A percentile compares a stretch with the other conserved stretches of the same genome.
Conservation (phyloP, 768 basidiomycete genomes). For the Phlebiopsis gigantea region DNA sequence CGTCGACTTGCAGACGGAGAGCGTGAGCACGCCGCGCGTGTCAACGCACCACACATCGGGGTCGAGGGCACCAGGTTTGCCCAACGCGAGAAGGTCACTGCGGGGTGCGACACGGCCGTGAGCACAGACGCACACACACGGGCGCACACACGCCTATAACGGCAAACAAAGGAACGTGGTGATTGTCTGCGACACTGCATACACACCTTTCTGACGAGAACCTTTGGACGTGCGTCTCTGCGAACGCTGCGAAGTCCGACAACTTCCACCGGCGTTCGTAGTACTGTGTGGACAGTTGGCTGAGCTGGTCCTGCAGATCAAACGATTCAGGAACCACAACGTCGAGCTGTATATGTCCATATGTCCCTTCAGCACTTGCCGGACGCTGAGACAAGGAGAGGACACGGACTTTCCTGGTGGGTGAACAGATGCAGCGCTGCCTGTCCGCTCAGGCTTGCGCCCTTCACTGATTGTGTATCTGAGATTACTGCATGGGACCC, state of each 20-base stretch:
- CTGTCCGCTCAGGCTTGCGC: not conserved
- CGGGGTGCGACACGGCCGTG: not conserved
- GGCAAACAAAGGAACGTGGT: not conserved
- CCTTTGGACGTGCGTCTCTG: conserved; percentile 26
- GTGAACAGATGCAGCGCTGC: conserved; percentile 39
- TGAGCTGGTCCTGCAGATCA: conserved; percentile 34
- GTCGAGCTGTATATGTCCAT: conserved; percentile 43
- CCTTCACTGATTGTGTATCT: not conserved
- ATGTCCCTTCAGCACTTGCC: not conserved
- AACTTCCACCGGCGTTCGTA: conserved; percentile 39
- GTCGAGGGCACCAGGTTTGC: conserved; percentile 12
- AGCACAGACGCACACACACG: not conserved
- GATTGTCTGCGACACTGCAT: not conserved
- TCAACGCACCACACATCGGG: conserved; percentile 73
- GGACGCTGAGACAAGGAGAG: not conserved
- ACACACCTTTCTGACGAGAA: conserved; percentile 25
- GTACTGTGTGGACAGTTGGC: conserved; percentile 39
- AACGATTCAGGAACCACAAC: conserved; percentile 48
- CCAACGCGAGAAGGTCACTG: conserved; percentile 17
- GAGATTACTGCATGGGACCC: not conserved
- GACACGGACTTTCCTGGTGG: conserved; percentile 38
- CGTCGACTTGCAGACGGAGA: conserved; percentile 49
- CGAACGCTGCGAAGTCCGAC: conserved; percentile 34
- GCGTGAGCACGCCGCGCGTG: conserved; percentile 50
- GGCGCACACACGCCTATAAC: not conserved